Evolutionary conservation across 2,329 filamentous ascomycete genomes (phyloP), one percentile per base, ranked within the genome.

Genomic region (Neofusicoccum parvum): DNA sequence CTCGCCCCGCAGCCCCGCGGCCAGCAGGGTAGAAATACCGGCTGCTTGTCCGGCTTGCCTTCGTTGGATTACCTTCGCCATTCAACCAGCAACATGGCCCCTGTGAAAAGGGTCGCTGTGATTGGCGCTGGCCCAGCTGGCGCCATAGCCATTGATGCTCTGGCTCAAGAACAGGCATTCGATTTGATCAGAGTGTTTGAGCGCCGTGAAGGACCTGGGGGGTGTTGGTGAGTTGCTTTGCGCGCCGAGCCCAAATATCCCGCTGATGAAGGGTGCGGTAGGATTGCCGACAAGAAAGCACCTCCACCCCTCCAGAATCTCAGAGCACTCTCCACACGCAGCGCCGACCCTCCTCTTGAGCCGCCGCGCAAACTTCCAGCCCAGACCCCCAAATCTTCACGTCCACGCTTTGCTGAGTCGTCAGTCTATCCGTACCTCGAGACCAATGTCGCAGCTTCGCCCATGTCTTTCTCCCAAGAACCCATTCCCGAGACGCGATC

Each of bases 341-440:
- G 76, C 3, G 84, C 84, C 36, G 86, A 88, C 71, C 70, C 75
- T 5, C 80, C 85, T 1, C 54, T 86, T 0, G 34, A 76, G 2
- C 76, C 86, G 20, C 86, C 86, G 0, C 65, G 75, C 1, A 67
- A 69, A 0, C 73, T 88, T 0, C 87, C 86, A 3, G 77, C 81
- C 0, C 75, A 79, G 62, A 78, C 80, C 0, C 78, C 81, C 0
- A 79, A 78, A 46, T 73, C 76, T 12, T 66, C 72, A 1, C 80
- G 81, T 65, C 80, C 82, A 17, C 83, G 86, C 2, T 87, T 84
- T 70, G 75, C 80, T 12, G 86, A 88, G 66, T 86, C 86, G 0
- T 85, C 85, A 0, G 80, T 89, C 17, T 90, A 90, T 68, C 85
- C 86, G 0, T 83, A 85, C 20, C 76, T 90, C n/a, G 86, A 90